Percentiles rank a stretch among this genome's conserved stretches.
Conservation (phyloP, 1,139 yeast species). For the Nakaseomyces kungkrabaensis region DNA sequence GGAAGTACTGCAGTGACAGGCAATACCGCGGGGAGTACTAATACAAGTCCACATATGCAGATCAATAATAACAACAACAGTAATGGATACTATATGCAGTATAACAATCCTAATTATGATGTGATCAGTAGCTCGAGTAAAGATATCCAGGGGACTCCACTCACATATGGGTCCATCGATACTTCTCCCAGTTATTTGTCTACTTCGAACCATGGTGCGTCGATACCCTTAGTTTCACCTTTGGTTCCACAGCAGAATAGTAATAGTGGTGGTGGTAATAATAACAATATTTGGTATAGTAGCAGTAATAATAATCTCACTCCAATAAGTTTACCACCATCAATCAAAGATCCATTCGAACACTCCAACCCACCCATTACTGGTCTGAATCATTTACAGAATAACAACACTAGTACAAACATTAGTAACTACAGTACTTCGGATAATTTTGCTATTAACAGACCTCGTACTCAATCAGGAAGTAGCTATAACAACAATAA, state of each 20-base stretch:
- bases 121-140: neutral
- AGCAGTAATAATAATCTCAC: neutral
- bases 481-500: neutral
- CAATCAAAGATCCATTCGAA: neutral
- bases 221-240: neutral
- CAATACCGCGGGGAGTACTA: neutral
- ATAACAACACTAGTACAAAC: neutral
- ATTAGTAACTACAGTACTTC: neutral
- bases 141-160: neutral
- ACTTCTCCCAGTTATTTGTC: neutral
- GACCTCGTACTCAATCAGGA: neutral
- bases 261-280: neutral
- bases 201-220: neutral
- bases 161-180: neutral
- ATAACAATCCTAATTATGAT: neutral
- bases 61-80: neutral
- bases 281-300: neutral
- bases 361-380: neutral
- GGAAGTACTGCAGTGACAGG: slow-evolving; percentile 1
- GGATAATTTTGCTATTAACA: neutral
- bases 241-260: neutral
- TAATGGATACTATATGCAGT: neutral
- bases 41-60: neutral
- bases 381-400: neutral
- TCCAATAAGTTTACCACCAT: neutral